A percentile compares a stretch with the other conserved stretches of the same genome.
Conservation (phyloP, 2,329 filamentous ascomycete genomes). For the Scedosporium aurantiacum region DNA sequence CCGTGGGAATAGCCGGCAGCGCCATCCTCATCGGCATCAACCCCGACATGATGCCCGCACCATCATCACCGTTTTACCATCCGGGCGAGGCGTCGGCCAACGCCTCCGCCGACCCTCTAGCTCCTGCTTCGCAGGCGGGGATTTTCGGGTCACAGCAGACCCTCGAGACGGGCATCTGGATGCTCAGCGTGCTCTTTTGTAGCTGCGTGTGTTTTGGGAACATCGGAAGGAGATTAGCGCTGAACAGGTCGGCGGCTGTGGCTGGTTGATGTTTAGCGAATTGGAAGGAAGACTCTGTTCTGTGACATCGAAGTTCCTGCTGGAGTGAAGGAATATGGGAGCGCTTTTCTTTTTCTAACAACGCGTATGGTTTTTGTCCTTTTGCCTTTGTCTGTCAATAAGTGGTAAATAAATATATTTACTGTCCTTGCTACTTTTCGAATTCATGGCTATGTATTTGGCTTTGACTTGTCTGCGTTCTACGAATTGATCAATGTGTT, state of each 20-base stretch:
- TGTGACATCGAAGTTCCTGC: no score
- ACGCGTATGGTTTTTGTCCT: no score
- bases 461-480: no score
- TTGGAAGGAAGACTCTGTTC: background rate
- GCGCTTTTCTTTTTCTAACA: no score
- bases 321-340: no score
- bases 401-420: no score
- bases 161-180: conserved; percentile 71
- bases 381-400: no score
- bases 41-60: conserved; percentile 65
- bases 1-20: conserved; percentile 65
- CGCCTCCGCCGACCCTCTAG: conserved; percentile 8
- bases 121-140: conserved; percentile 17
- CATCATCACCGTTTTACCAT: conserved; percentile 30
- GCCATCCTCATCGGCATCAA: conserved; percentile 62
- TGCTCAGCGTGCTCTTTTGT: conserved; percentile 87
- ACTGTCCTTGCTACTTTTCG: no score
- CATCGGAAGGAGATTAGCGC: conserved; percentile 71
- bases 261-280: background rate
- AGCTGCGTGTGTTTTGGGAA: conserved; percentile 94
- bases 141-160: conserved; percentile 51
- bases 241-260: conserved; percentile 29
- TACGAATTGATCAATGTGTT: no score
- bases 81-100: conserved; percentile 12
- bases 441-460: no score